Evolutionary conservation across 495 filamentous ascomycete species (phyloP).

Genomic region (Entonaema liquescens): DNA sequence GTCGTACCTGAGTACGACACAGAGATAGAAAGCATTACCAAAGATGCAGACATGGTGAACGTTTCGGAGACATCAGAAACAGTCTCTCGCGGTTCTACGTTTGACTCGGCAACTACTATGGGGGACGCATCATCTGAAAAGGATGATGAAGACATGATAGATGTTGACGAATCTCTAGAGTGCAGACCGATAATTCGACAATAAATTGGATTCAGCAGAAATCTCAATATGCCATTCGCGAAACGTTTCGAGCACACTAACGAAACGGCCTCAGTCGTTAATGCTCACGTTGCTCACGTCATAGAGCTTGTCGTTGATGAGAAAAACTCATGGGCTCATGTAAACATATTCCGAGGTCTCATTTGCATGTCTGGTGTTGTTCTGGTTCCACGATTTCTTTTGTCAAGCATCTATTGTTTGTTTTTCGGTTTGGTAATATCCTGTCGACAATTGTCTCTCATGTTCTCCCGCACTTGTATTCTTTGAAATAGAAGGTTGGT

Average conservation of each 20-base stretch:
- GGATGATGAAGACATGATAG: conserved; percentile 42
- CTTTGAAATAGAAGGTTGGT: conserved; percentile 30
- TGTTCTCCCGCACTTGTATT: too few relatives aligned
- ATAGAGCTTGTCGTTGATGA: background rate
- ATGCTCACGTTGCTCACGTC: too few relatives aligned
- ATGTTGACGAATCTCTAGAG: conserved; percentile 31
- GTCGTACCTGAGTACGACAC: conserved; percentile 38
- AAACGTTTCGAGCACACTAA: background rate
- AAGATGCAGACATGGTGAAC: conserved; percentile 32
- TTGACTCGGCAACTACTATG: conserved; percentile 16
- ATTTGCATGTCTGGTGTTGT: background rate
- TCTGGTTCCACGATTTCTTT: background rate
- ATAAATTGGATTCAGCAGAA: background rate
- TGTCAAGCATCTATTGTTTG: background rate
- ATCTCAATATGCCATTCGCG: background rate
- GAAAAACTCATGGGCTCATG: background rate
- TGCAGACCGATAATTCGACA: conserved; percentile 35
- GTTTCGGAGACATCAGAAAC: conserved; percentile 33
- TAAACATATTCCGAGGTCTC: background rate
- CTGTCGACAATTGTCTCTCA: background rate
- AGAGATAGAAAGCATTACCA: conserved; percentile 32
- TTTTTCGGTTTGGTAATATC: background rate
- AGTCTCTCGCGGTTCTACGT: conserved; percentile 28
- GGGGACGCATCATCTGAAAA: conserved; percentile 22
- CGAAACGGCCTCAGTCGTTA: background rate